A percentile compares a stretch with the other conserved stretches of the same genome.
These are phyloP conservation scores for Xylaria sp. DNA, from an alignment of 2,329 filamentous ascomycete genomes.

Conservation along the genomic window DNA sequence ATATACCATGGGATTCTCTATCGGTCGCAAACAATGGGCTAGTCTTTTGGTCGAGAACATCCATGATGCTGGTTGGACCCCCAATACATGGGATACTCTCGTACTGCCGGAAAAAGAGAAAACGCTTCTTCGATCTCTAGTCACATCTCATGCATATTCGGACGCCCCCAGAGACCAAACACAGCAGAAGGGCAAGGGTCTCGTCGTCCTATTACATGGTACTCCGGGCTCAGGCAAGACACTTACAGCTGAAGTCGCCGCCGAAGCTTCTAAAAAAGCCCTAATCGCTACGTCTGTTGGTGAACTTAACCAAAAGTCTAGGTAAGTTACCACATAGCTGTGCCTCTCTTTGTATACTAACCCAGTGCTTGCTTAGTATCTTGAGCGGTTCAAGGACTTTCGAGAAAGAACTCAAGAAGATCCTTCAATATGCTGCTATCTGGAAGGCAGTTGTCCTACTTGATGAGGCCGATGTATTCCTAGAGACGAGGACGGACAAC, in stretches of 20 bases:
- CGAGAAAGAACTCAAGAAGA: conserved; percentile 44
- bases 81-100: conserved; percentile 44
- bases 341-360: conserved; percentile 14
- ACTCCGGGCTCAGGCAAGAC: conserved; percentile 55
- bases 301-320: conserved; percentile 41
- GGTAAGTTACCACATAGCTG: conserved; percentile 26
- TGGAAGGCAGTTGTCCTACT: conserved; percentile 50
- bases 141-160: conserved; percentile 46
- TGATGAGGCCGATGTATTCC: conserved; percentile 51
- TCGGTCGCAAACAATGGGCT: conserved; percentile 45
- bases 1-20: conserved; percentile 46
- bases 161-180: conserved; percentile 43
- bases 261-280: conserved; percentile 45
- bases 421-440: conserved; percentile 46
- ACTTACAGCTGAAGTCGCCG: conserved; percentile 53
- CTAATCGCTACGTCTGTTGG: conserved; percentile 45
- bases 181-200: conserved; percentile 53
- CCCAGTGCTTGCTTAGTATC: conserved; percentile 23
- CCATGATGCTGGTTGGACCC: conserved; percentile 42
- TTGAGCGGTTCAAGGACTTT: conserved; percentile 39
- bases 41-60: conserved; percentile 46
- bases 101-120: conserved; percentile 46
- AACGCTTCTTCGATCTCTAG: conserved; percentile 45
- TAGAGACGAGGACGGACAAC: conserved; percentile 42
- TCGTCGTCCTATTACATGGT: conserved; percentile 53